These are phyloP conservation scores for Cetraspora pellucida DNA, from an alignment of 192 early-diverging fungal genomes.

Conservation along the genomic window DNA sequence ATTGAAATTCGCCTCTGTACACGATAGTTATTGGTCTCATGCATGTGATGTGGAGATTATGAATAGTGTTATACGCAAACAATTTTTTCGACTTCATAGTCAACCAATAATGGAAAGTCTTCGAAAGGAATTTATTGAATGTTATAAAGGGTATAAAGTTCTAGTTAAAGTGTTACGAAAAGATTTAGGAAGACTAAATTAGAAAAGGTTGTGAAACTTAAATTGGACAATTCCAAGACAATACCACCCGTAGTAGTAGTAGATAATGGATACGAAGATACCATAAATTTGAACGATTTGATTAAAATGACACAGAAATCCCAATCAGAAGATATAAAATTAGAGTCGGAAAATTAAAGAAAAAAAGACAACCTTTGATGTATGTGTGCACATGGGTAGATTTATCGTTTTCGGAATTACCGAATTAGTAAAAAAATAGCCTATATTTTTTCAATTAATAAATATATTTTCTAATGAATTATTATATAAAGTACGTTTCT, in stretches of 20 bases:
- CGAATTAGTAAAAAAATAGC: slow-evolving; percentile 75
- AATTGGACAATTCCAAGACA: slow-evolving; percentile 22
- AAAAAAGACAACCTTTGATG: slow-evolving; percentile 35
- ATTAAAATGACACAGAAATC: slow-evolving; percentile 37
- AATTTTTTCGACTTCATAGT: slow-evolving; percentile 86
- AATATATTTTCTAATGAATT: neutral
- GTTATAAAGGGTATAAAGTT: slow-evolving; percentile 73
- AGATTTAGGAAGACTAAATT: slow-evolving; percentile 41
- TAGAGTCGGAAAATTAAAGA: slow-evolving; percentile 18
- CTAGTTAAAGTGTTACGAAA: slow-evolving; percentile 49
- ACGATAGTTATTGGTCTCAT: slow-evolving; percentile 99
- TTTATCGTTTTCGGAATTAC: slow-evolving; percentile 76
- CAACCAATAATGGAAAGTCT: slow-evolving; percentile 84
- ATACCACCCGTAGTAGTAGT: slow-evolving; percentile 24
- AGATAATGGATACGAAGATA: slow-evolving; percentile 32
- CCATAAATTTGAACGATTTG: slow-evolving; percentile 43
- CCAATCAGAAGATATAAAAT: slow-evolving; percentile 15
- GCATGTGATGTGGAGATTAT: slow-evolving; percentile 86
- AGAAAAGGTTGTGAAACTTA: slow-evolving; percentile 1
- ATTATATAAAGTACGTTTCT: too few species aligned
- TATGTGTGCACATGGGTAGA: slow-evolving; percentile 51
- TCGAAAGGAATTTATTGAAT: slow-evolving; percentile 76
- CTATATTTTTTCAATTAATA: slow-evolving; percentile 91
- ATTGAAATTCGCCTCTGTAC: slow-evolving; percentile 91
- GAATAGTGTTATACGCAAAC: slow-evolving; percentile 82